Evolutionary conservation across 768 basidiomycete species (phyloP).

Genomic region (Agaricus subrufescens): DNA sequence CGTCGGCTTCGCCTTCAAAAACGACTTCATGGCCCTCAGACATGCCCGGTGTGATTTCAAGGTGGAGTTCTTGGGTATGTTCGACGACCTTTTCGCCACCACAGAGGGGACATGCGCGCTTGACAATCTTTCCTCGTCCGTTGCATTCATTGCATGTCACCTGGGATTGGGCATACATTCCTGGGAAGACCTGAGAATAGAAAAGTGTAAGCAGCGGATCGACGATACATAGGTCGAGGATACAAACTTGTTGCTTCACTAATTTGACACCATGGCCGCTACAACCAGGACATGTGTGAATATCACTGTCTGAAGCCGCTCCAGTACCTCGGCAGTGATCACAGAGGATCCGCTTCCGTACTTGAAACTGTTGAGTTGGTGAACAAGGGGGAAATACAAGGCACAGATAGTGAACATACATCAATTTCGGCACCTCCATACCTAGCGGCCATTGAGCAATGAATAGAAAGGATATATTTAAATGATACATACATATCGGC

Average conservation of each 20-base stretch:
- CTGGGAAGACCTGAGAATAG: constrained; percentile 70
- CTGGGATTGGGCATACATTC: constrained; percentile 91
- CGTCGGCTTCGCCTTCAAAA: constrained; percentile 96
- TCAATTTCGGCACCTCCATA: constrained; percentile 87
- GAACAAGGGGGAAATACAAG: not conserved
- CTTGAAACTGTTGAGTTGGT: constrained; percentile 63
- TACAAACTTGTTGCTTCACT: constrained; percentile 68
- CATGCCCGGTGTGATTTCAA: constrained; percentile 84
- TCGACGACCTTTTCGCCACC: constrained; percentile 77
- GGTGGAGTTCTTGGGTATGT: constrained; percentile 74
- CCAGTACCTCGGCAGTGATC: constrained; percentile 97
- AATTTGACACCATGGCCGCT: constrained; percentile 82
- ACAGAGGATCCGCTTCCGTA: constrained; percentile 89
- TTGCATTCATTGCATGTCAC: constrained; percentile 78
- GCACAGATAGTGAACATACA: constrained; percentile 34
- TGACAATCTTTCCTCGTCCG: constrained; percentile 79
- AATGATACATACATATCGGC: constrained; percentile 63
- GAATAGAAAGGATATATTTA: not conserved
- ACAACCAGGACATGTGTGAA: constrained; percentile 83
- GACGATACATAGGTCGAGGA: not conserved
- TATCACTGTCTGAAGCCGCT: constrained; percentile 83
- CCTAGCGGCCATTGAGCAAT: constrained; percentile 29
- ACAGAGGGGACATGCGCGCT: constrained; percentile 78
- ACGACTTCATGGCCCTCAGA: constrained; percentile 92
- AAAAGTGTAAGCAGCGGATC: not conserved